Conservation (phyloP, 345 rosid genomes). For the Syzygium jambos region DNA sequence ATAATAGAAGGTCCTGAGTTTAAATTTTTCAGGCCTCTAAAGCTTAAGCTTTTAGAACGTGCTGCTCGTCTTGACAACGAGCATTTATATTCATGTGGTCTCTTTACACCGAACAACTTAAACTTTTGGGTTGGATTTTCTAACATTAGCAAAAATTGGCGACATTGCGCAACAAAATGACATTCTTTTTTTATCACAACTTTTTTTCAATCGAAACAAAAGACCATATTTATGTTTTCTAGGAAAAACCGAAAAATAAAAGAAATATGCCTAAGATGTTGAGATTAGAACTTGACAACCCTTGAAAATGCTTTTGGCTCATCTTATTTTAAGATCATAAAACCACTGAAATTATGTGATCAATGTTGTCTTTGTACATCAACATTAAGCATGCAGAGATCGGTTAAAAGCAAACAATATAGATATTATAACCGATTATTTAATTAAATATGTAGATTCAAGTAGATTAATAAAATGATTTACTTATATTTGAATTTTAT, state of each 20-base stretch:
- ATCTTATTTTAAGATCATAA: not conserved
- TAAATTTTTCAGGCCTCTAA: too few species aligned
- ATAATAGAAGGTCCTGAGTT: accelerated
- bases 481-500: too few species aligned
- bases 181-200: not conserved
- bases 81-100: too few species aligned
- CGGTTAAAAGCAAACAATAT: not conserved
- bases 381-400: not conserved
- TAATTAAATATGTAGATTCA: too few species aligned
- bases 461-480: too few species aligned
- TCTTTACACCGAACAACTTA: too few species aligned
- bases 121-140: too few species aligned
- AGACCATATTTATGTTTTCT: not conserved
- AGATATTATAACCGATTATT: not conserved
- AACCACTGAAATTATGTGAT: too few species aligned
- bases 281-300: not conserved
- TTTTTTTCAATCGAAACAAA: not conserved
- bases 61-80: not conserved
- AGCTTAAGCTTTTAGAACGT: not conserved
- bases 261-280: not conserved
- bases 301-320: not conserved
- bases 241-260: not conserved
- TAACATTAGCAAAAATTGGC: too few species aligned
- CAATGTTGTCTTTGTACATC: not conserved
- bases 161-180: not conserved